phyloP scores from a whole-genome alignment of 176 grass and related monocot species.

The Avena atlantica region DNA sequence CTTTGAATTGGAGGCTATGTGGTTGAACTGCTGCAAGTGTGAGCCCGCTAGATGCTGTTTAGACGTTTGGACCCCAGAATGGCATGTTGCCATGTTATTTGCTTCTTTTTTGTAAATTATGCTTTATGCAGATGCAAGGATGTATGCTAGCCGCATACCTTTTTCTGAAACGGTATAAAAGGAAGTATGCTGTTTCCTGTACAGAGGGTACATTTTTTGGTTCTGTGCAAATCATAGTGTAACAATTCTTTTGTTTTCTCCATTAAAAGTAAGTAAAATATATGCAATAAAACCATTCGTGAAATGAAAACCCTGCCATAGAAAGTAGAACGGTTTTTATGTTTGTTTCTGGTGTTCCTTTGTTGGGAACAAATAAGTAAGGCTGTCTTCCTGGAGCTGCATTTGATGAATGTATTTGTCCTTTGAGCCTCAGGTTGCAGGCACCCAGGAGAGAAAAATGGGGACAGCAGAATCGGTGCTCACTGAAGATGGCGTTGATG shows the following conservation, averaged over 20 bases:
- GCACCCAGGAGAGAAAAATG: constrained; percentile 39
- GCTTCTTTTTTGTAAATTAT: background rate
- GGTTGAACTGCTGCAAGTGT: constrained; percentile 11
- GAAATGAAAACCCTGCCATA: background rate
- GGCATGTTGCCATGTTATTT: background rate
- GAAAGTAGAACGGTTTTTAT: background rate
- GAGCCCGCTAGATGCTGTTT: background rate
- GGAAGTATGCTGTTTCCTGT: background rate
- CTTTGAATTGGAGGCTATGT: background rate
- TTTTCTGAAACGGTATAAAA: background rate
- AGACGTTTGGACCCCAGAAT: background rate
- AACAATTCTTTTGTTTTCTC: background rate
- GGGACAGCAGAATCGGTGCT: constrained; percentile 46
- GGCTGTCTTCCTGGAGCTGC: background rate
- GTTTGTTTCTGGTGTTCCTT: background rate
- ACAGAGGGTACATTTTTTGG: background rate
- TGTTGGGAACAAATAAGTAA: background rate
- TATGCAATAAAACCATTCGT: background rate
- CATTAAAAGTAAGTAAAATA: background rate
- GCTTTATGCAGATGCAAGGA: background rate
- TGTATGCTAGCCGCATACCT: background rate
- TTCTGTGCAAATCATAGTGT: background rate
- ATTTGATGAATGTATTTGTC: constrained; percentile 32
- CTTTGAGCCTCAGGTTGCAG: constrained; percentile 47
- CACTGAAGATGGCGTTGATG: constrained; percentile 51